Conservation (phyloP, 306 rosid species). For the Dalbergia cochinchinensis region DNA sequence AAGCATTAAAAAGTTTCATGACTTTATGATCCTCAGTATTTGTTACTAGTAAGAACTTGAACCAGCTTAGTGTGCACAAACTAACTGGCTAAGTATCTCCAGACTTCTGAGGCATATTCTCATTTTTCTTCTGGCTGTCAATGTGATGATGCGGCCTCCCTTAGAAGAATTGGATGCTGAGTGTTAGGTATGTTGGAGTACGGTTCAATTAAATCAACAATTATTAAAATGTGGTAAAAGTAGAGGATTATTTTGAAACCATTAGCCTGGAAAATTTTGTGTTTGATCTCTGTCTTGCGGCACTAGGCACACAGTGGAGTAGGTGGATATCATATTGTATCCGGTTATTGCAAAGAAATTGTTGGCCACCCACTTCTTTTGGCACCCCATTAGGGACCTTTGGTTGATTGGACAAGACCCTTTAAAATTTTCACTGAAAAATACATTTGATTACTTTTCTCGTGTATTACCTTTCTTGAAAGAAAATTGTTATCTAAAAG, state of each 20-base stretch:
- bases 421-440: constrained; percentile 27
- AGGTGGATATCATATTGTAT: constrained; percentile 60
- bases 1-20: not conserved
- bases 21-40: not conserved
- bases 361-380: constrained; percentile 59
- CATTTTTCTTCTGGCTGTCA: not conserved
- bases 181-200: constrained; percentile 38
- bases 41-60: not conserved
- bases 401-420: constrained; percentile 47
- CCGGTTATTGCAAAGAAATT: constrained; percentile 50
- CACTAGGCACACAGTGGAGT: constrained; percentile 58
- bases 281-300: constrained; percentile 40
- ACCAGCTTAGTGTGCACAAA: constrained; percentile 20
- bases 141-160: not conserved
- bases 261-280: constrained; percentile 23
- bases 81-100: constrained; percentile 16
- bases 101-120: constrained; percentile 3
- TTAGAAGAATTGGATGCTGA: constrained; percentile 6
- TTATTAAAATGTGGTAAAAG: constrained; percentile 21
- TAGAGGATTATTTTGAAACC: not conserved
- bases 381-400: constrained; percentile 28
- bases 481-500: constrained; percentile 15
- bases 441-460: constrained; percentile 2
- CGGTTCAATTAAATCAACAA: constrained; percentile 14
- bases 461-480: not conserved